Conservation (phyloP, 2,329 filamentous ascomycete species). For the Hypomyces perniciosus region DNA sequence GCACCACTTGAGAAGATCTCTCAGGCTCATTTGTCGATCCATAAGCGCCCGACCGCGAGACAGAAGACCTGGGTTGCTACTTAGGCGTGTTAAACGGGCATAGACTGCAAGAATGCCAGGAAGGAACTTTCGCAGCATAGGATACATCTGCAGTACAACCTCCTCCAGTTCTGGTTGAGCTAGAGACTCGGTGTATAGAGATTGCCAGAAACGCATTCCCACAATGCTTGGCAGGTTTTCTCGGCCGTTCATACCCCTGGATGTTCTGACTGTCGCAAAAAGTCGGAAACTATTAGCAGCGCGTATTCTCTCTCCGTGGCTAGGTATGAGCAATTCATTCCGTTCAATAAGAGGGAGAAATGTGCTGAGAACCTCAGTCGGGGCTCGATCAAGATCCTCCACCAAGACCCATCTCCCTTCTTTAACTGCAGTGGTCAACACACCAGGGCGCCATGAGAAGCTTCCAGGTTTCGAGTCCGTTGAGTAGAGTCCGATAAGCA, state of each 20-base stretch:
- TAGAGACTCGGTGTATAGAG: conserved; percentile 63
- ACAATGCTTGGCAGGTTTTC: conserved; percentile 69
- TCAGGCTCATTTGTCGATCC: conserved; percentile 55
- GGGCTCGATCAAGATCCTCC: conserved; percentile 91
- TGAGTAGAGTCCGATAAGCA: conserved; percentile 89
- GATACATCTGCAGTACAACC: conserved; percentile 66
- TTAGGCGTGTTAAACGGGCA: conserved; percentile 43
- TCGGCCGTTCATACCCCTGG: conserved; percentile 59
- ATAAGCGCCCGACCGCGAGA: conserved; percentile 37
- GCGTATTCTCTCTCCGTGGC: conserved; percentile 75
- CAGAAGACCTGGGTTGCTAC: conserved; percentile 37
- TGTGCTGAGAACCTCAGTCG: conserved; percentile 89
- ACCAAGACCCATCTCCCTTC: conserved; percentile 97
- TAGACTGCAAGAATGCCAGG: conserved; percentile 56
- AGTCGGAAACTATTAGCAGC: conserved; percentile 83
- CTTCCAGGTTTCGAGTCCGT: conserved; percentile 81
- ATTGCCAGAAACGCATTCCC: conserved; percentile 80
- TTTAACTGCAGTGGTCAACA: conserved; percentile 85
- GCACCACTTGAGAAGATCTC: conserved; percentile 91
- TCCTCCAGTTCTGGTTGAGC: conserved; percentile 63
- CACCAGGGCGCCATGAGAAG: conserved; percentile 87
- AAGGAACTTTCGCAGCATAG: conserved; percentile 59
- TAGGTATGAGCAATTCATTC: conserved; percentile 84
- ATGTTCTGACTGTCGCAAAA: conserved; percentile 82
- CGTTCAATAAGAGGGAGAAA: conserved; percentile 88